Percentiles rank a stretch among this genome's conserved stretches.
Evolutionary conservation across 345 rosid genomes (phyloP).

Genomic region (Salix exigua): DNA sequence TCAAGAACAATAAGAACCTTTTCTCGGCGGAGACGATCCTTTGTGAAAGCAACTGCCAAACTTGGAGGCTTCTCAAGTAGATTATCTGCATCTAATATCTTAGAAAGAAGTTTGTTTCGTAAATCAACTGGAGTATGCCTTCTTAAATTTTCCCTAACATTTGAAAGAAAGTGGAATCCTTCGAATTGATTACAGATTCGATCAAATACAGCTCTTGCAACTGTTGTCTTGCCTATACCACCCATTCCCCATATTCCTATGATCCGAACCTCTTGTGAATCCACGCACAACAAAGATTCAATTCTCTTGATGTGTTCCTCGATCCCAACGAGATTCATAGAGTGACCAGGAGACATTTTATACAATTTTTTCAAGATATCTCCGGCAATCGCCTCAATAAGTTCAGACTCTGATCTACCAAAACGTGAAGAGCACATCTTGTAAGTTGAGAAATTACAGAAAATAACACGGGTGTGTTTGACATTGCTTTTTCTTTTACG

Average conservation of each 20-base stretch:
- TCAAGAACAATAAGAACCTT: constrained; percentile 13
- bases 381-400: constrained; percentile 1
- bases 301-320: neutral
- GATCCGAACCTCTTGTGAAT: too few relatives aligned
- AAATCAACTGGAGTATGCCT: neutral
- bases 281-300: too few relatives aligned
- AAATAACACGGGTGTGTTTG: too few relatives aligned
- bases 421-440: neutral
- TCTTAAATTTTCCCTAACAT: constrained; percentile 5
- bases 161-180: constrained; percentile 8
- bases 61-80: neutral
- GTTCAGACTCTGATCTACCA: constrained; percentile 4
- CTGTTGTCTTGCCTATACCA: neutral
- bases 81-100: neutral
- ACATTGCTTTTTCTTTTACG: too few relatives aligned
- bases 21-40: neutral
- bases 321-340: constrained; percentile 2
- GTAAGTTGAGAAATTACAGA: too few relatives aligned
- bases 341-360: neutral
- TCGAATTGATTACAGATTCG: neutral
- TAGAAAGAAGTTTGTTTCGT: neutral
- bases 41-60: neutral
- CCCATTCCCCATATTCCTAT: too few relatives aligned
- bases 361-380: neutral
- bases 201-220: constrained; percentile 16